phyloP scores from a whole-genome alignment of 1,284 basidiomycete genomes.

The Schizophyllum commune region DNA sequence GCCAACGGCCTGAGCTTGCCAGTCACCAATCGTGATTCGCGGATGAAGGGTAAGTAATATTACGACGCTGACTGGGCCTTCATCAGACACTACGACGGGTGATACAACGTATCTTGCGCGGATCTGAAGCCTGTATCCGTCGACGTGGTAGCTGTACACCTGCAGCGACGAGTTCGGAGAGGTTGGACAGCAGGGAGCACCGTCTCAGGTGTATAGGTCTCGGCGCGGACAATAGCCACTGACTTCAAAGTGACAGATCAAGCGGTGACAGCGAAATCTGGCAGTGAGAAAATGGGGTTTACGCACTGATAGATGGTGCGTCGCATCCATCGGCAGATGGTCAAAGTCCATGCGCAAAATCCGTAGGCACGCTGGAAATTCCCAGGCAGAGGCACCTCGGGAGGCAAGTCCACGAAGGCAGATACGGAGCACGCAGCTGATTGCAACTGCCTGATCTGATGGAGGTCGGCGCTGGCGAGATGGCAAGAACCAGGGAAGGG shows the following conservation, averaged over 20 bases:
- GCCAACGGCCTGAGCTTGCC: background rate
- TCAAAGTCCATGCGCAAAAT: no score
- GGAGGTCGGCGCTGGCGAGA: background rate
- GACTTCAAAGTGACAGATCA: no score
- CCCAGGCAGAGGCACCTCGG: no score
- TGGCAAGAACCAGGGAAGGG: background rate
- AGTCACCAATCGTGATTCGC: background rate
- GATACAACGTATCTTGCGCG: background rate
- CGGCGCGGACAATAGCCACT: no score
- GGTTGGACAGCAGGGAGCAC: background rate
- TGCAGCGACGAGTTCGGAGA: background rate
- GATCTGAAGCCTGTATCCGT: background rate
- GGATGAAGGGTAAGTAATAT: no score
- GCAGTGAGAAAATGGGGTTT: no score
- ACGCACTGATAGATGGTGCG: no score
- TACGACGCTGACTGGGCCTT: no score
- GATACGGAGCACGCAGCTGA: background rate
- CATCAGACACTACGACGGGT: background rate
- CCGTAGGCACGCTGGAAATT: no score
- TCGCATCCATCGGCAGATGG: no score
- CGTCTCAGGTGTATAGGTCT: background rate
- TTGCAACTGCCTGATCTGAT: background rate
- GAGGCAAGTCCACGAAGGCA: no score
- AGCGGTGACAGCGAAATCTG: no score
- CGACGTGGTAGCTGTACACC: background rate